These are phyloP conservation scores for Annulohypoxylon moriforme DNA, from an alignment of 495 filamentous ascomycete species.

Conservation along the genomic window DNA sequence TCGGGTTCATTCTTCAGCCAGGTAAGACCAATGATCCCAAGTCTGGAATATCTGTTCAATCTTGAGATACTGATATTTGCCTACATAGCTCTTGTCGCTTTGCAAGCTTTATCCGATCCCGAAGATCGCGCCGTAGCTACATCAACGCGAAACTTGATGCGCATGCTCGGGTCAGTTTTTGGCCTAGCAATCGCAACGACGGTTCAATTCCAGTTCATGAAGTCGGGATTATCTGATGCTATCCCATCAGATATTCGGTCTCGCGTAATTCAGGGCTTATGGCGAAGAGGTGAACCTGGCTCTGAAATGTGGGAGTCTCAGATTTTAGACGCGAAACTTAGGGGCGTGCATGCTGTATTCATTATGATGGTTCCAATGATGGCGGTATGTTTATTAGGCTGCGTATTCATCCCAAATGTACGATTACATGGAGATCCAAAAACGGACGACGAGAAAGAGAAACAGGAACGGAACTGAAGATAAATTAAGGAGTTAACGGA, in stretches of 20 bases:
- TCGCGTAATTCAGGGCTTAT: neutral
- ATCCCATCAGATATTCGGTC: neutral
- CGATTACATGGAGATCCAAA: constrained; percentile 4
- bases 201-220: constrained; percentile 11
- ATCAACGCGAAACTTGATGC: constrained; percentile 9
- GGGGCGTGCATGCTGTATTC: constrained; percentile 4
- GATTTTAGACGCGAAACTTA: constrained; percentile 6
- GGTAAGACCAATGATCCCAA: neutral
- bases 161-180: constrained; percentile 11
- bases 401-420: constrained; percentile 5
- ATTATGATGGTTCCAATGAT: constrained; percentile 17
- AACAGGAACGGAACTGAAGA: neutral
- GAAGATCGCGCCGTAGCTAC: constrained; percentile 11
- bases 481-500: neutral
- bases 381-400: neutral
- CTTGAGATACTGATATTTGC: neutral
- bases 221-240: neutral
- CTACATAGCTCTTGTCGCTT: neutral
- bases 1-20: constrained; percentile 9
- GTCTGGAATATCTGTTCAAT: neutral
- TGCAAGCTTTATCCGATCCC: neutral
- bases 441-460: neutral
- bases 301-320: neutral
- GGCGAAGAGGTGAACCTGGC: neutral
- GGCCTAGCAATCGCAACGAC: constrained; percentile 1